phyloP scores from a whole-genome alignment of 306 rosid species.

The Aeschynomene evenia region DNA sequence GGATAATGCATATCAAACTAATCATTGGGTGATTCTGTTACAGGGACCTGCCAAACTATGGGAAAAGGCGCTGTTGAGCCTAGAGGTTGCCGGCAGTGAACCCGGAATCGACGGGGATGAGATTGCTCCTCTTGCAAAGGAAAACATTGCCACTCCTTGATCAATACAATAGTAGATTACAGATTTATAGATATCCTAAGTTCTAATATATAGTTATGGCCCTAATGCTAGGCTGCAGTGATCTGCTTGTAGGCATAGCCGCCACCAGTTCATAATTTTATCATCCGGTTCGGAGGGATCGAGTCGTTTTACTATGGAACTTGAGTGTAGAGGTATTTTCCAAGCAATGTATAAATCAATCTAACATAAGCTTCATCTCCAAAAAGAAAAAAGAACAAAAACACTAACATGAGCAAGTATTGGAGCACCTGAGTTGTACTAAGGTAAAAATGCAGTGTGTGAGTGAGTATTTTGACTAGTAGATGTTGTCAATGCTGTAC shows the following conservation, averaged over 20 bases:
- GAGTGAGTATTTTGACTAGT: constrained; percentile 22
- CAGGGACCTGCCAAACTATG: constrained; percentile 85
- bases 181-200: not conserved
- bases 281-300: constrained; percentile 21
- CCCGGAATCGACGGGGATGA: constrained; percentile 79
- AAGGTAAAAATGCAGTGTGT: not conserved
- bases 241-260: not conserved
- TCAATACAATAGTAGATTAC: not conserved
- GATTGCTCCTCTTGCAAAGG: constrained; percentile 76
- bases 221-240: not conserved
- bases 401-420: not conserved
- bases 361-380: not conserved
- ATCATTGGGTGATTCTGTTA: constrained; percentile 3
- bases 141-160: constrained; percentile 75
- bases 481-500: not conserved
- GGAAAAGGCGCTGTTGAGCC: constrained; percentile 67
- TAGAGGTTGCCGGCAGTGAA: constrained; percentile 61
- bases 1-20: constrained; percentile 1
- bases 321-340: not conserved
- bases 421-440: not conserved
- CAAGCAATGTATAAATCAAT: constrained; percentile 17
- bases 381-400: not conserved
- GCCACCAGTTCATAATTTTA: not conserved
- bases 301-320: not conserved
- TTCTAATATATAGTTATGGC: not conserved